Evolutionary conservation across 176 grass and related monocot species (phyloP).

Genomic region (Oryza meridionalis): DNA sequence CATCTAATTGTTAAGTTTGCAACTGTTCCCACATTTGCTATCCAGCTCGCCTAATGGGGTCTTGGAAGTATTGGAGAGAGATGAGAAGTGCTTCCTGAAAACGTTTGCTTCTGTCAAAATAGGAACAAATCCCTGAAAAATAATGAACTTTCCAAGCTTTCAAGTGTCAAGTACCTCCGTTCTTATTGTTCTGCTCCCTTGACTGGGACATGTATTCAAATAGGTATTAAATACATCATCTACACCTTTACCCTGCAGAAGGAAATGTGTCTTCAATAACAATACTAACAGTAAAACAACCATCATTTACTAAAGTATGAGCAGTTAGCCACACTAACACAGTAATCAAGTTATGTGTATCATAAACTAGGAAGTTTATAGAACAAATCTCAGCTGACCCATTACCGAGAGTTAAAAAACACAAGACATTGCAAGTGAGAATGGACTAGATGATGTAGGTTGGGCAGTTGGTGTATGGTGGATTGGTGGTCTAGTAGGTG

Average conservation of each 20-base stretch:
- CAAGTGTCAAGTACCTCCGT: slow-evolving; percentile 73
- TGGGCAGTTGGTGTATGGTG: not conserved
- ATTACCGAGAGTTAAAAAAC: not conserved
- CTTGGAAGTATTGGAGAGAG: slow-evolving; percentile 88
- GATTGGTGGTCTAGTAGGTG: not conserved
- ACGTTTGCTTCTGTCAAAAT: slow-evolving; percentile 30
- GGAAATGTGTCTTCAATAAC: slow-evolving; percentile 20
- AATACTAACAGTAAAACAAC: not conserved
- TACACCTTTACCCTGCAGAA: slow-evolving; percentile 64
- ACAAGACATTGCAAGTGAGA: not conserved
- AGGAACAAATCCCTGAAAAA: slow-evolving; percentile 25
- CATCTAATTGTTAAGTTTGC: not conserved
- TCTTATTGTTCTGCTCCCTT: slow-evolving; percentile 99
- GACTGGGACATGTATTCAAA: slow-evolving; percentile 91
- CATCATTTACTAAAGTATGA: not conserved
- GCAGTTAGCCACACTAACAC: not conserved
- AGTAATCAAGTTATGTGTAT: not conserved
- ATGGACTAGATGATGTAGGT: not conserved
- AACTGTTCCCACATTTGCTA: slow-evolving; percentile 20
- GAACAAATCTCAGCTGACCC: not conserved
- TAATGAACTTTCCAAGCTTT: slow-evolving; percentile 20
- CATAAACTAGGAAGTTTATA: not conserved
- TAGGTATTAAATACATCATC: slow-evolving; percentile 78
- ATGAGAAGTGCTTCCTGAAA: slow-evolving; percentile 90
- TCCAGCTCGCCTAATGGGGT: slow-evolving; percentile 62